Conservation (phyloP, 1,139 yeast species). For the Candida mesenterica region DNA sequence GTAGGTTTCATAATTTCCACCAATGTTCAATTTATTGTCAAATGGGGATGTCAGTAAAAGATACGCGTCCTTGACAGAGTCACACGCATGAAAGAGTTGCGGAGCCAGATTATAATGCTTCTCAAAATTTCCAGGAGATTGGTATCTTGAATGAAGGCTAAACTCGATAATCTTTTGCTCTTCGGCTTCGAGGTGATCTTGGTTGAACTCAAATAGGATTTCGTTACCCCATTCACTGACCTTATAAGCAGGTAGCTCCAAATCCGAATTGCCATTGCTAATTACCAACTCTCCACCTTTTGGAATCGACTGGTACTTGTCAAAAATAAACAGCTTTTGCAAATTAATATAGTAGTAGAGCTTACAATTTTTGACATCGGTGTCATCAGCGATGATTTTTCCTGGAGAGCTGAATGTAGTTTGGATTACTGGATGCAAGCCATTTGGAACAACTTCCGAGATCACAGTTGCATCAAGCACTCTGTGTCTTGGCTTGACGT, state of each 20-base stretch:
- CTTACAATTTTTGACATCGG: constrained; percentile 31
- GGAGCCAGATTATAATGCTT: constrained; percentile 20
- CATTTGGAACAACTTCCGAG: constrained; percentile 25
- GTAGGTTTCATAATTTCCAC: constrained; percentile 37
- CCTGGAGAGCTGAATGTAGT: constrained; percentile 13
- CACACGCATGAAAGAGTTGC: constrained; percentile 35
- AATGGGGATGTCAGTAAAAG: constrained; percentile 39
- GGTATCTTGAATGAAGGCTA: constrained; percentile 41
- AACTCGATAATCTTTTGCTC: constrained; percentile 19
- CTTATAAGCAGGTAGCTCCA: constrained; percentile 45
- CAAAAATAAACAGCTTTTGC: constrained; percentile 38
- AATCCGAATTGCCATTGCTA: constrained; percentile 34
- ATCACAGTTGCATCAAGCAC: constrained; percentile 3
- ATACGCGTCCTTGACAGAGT: constrained; percentile 21
- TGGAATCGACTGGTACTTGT: constrained; percentile 37
- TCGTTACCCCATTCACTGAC: constrained; percentile 44
- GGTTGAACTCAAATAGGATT: constrained; percentile 28
- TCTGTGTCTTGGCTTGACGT: constrained; percentile 44
- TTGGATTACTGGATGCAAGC: constrained; percentile 39
- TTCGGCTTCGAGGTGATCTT: constrained; percentile 5
- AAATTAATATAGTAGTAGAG: constrained; percentile 34
- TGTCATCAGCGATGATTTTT: constrained; percentile 5
- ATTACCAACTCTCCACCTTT: constrained; percentile 23
- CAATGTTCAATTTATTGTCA: constrained; percentile 27
- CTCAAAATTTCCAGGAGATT: constrained; percentile 23